These are phyloP conservation scores for Conoideocrella luteorostrata DNA, from an alignment of 2,329 filamentous ascomycete species.

Conservation along the genomic window DNA sequence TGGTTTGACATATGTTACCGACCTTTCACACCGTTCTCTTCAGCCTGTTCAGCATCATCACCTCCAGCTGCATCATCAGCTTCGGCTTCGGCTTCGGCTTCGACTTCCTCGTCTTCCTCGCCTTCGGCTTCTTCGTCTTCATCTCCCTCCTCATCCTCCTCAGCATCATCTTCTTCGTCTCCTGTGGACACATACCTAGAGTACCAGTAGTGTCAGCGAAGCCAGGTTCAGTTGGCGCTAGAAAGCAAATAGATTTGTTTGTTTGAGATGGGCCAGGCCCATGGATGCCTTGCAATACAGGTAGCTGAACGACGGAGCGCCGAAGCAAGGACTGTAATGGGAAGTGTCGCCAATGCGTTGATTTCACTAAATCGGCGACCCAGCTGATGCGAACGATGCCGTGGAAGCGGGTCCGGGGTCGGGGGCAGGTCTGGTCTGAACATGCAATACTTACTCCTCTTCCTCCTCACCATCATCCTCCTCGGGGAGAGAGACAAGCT, in stretches of 20 bases:
- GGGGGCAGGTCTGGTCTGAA: no score
- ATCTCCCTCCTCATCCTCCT: constrained; percentile 34
- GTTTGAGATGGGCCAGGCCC: no score
- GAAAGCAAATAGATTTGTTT: neutral
- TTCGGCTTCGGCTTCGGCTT: constrained; percentile 20
- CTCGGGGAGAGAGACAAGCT: constrained; percentile 48
- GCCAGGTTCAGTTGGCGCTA: neutral
- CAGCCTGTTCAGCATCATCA: constrained; percentile 18
- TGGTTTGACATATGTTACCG: no score
- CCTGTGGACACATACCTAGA: constrained; percentile 30
- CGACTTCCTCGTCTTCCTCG: constrained; percentile 27
- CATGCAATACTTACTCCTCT: constrained; percentile 49
- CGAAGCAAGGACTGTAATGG: no score
- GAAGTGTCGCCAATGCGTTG: no score
- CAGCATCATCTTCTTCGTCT: constrained; percentile 34
- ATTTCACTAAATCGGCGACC: no score
- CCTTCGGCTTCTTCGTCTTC: constrained; percentile 32
- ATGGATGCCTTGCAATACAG: no score
- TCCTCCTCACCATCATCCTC: constrained; percentile 46
- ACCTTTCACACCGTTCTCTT: constrained; percentile 30
- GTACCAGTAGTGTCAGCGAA: neutral
- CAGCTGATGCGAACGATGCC: no score
- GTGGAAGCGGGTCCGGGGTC: no score
- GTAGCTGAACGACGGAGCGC: no score
- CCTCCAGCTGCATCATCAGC: constrained; percentile 17